Base-by-base conservation (phyloP, 371 early-diverging fungal genomes). In the Mucor ambiguus region DNA sequence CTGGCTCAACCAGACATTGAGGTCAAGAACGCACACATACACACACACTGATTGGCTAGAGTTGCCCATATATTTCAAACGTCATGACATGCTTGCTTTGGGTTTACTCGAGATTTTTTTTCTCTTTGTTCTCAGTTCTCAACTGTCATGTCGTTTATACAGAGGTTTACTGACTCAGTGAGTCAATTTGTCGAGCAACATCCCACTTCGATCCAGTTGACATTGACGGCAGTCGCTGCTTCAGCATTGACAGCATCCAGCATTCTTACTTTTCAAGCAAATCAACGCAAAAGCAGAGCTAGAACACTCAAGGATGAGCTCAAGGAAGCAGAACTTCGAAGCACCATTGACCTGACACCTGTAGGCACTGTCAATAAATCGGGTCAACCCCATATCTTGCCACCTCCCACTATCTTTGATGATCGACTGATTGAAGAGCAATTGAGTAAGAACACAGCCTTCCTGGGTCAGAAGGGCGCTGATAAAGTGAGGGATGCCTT, bases 381-480 rank as follows among this genome's bases (percentile, higher is more conserved):
- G 9, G 37, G 35, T 3, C 63, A 62, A 10, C 24, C 24, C 10
- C 56, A 32, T 0, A 35, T 35, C 4, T 24, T 61, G 18, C 61
- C 61, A 8, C 65, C 57, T 18, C 56, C 55, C 60, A 69, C 49
- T 48, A 60, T 61, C 63, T 76, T 46, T 52, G 57, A 89, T 35
- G 93, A 92, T 61, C 75, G 82, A 6, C 76, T 95, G 6, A 84
- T 95, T 26, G 77, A 88, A 30, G 97, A 97, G 69, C 97, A 98
- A 70, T 72, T 98, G 46, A 76, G 93, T 1, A 82, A 93, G 30
- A 95, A 93, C 70, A 88, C 88, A 49, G 90, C 87, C 3, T 98
- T 98, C 69, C 77, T 98, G 64, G 97, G 97, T 2, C 87, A 91
- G 62, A 89, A 92, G 12, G 92, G 94, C 5, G 37, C 61, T 0